Percentiles rank a stretch among this genome's conserved stretches.
phyloP scores from a whole-genome alignment of 129 eudicot species.

The Flaveria robusta region DNA sequence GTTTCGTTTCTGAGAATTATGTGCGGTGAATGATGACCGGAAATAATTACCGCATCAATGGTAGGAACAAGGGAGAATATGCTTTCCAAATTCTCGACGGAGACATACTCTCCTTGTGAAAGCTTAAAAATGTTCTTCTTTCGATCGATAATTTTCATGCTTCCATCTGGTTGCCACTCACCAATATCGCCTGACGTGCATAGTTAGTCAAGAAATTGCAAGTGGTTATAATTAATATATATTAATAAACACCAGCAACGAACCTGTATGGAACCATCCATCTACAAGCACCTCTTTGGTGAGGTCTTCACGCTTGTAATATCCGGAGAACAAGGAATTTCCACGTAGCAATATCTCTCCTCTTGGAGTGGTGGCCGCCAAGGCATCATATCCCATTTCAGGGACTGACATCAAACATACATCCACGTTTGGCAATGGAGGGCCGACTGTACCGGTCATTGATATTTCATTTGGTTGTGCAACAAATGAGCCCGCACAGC shows the following conservation, averaged over 20 bases:
- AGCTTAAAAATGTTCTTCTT: constrained; percentile 98
- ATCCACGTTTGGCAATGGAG: constrained; percentile 77
- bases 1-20: too few species aligned
- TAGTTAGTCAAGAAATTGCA: constrained; percentile 15
- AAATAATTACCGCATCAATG: constrained; percentile 63
- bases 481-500: constrained; percentile 85
- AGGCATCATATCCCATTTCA: constrained; percentile 81
- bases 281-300: constrained; percentile 70
- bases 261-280: constrained; percentile 91
- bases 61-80: constrained; percentile 60
- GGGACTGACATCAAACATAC: constrained; percentile 83
- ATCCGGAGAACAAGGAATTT: constrained; percentile 65
- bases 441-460: constrained; percentile 85
- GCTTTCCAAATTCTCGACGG: constrained; percentile 85
- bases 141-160: constrained; percentile 91
- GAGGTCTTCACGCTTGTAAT: constrained; percentile 77
- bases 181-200: constrained; percentile 77
- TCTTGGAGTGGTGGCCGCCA: constrained; percentile 52
- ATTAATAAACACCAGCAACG: not conserved
- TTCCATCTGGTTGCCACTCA: constrained; percentile 95
- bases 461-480: constrained; percentile 62
- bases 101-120: constrained; percentile 94
- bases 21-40: not conserved
- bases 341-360: constrained; percentile 85
- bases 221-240: not conserved